phyloP scores from a whole-genome alignment of 345 rosid genomes.

The Eutrema yunnanense region DNA sequence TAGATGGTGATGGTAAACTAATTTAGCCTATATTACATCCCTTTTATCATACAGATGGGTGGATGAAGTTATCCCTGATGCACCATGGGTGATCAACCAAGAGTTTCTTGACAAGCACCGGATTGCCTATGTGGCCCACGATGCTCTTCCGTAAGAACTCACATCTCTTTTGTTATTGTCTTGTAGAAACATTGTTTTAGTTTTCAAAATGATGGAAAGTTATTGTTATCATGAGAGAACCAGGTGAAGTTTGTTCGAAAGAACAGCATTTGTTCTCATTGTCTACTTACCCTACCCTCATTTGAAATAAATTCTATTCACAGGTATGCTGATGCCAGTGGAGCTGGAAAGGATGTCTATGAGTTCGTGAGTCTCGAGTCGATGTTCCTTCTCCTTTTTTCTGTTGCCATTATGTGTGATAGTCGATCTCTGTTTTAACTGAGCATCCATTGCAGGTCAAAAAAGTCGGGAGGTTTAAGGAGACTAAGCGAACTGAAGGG shows the following conservation, averaged over 20 bases:
- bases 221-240: neutral
- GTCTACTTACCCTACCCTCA: neutral
- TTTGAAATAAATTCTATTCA: neutral
- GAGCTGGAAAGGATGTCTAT: constrained; percentile 64
- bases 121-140: constrained; percentile 55
- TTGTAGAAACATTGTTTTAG: neutral
- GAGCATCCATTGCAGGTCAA: constrained; percentile 35
- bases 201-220: neutral
- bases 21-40: neutral
- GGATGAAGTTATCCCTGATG: constrained; percentile 66
- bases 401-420: neutral
- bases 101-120: constrained; percentile 56
- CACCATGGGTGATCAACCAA: constrained; percentile 57
- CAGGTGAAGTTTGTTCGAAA: neutral
- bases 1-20: neutral
- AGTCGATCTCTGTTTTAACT: neutral
- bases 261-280: neutral
- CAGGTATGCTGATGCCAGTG: constrained; percentile 68
- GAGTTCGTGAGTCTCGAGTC: constrained; percentile 44
- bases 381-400: neutral
- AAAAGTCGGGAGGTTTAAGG: constrained; percentile 47
- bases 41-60: constrained; percentile 40
- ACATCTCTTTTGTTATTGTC: neutral
- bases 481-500: constrained; percentile 59
- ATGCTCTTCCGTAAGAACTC: constrained; percentile 48